A percentile compares a stretch with the other conserved stretches of the same genome.
Evolutionary conservation across 345 rosid genomes (phyloP).

Genomic region (Heritiera fomes): DNA sequence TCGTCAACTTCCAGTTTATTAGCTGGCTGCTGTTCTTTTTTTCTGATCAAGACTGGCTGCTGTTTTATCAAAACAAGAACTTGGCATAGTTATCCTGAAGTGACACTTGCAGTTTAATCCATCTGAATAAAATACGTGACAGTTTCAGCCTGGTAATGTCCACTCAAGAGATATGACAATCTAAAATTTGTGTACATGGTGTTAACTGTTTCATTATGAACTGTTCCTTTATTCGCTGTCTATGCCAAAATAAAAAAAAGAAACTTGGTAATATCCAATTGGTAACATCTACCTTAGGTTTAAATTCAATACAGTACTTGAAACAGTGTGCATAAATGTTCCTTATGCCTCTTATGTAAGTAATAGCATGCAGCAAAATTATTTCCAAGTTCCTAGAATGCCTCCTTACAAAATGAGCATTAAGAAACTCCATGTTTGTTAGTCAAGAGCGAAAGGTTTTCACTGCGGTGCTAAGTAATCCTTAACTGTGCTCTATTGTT

Average conservation of each 20-base stretch:
- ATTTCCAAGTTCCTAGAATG: not conserved
- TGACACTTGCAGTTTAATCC: not conserved
- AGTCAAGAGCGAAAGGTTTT: no score
- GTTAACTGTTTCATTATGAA: not conserved
- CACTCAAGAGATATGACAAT: not conserved
- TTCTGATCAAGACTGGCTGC: not conserved
- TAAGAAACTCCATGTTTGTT: no score
- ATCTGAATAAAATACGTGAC: not conserved
- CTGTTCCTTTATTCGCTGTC: no score
- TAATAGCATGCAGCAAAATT: not conserved
- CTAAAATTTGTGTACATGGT: not conserved
- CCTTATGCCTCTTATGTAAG: not conserved
- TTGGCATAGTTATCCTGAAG: not conserved
- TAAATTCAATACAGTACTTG: not conserved
- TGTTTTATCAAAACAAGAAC: slow-evolving; percentile 1
- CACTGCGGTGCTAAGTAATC: no score
- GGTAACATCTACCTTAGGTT: no score
- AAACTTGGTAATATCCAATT: no score
- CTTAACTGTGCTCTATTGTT: no score
- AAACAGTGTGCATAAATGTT: not conserved
- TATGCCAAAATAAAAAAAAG: no score
- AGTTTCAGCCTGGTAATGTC: slow-evolving; percentile 4
- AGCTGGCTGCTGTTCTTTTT: not conserved
- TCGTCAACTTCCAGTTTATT: not conserved
- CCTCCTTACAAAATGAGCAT: no score